A percentile compares a stretch with the other conserved stretches of the same genome.
These are phyloP conservation scores for Populus euphratica DNA, from an alignment of 345 rosid species.

Conservation along the genomic window DNA sequence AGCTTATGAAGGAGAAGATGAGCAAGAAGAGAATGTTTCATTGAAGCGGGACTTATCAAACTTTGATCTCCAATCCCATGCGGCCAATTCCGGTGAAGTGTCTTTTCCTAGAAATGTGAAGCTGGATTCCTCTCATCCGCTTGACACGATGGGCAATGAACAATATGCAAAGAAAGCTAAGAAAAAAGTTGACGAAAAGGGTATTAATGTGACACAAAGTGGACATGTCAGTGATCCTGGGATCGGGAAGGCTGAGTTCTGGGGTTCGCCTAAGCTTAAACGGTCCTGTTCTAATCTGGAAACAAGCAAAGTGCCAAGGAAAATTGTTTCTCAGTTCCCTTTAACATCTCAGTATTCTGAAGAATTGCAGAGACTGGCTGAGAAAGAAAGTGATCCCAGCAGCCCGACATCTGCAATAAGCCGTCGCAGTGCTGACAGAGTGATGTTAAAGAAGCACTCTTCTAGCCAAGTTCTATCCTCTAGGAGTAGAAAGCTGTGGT, in stretches of 20 bases:
- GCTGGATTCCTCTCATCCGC: slow-evolving; percentile 16
- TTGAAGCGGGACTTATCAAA: slow-evolving; percentile 55
- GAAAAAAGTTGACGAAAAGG: slow-evolving; percentile 19
- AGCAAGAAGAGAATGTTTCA: slow-evolving; percentile 58
- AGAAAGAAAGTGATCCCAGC: slow-evolving; percentile 18
- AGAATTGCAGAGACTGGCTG: slow-evolving; percentile 28
- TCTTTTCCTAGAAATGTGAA: slow-evolving; percentile 18
- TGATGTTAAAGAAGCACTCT: slow-evolving; percentile 87
- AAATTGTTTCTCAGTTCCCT: slow-evolving; percentile 31
- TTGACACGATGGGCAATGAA: slow-evolving; percentile 20
- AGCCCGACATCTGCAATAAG: slow-evolving; percentile 53
- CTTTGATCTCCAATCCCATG: slow-evolving; percentile 43
- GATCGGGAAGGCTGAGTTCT: slow-evolving; percentile 43
- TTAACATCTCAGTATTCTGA: slow-evolving; percentile 40
- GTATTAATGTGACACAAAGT: slow-evolving; percentile 29
- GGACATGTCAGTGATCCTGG: slow-evolving; percentile 93
- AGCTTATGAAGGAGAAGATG: slow-evolving; percentile 75
- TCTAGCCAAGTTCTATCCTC: slow-evolving; percentile 92
- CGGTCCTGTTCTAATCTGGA: slow-evolving; percentile 82
- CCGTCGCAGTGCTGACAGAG: slow-evolving; percentile 73
- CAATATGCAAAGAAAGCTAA: slow-evolving; percentile 12
- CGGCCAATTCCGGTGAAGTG: slow-evolving; percentile 23
- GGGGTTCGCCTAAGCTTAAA: slow-evolving; percentile 68
- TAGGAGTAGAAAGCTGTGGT: slow-evolving; percentile 70
- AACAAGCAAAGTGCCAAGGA: slow-evolving; percentile 36